phyloP scores from a whole-genome alignment of 148 eudicot genomes.

The Rheum nobile region DNA sequence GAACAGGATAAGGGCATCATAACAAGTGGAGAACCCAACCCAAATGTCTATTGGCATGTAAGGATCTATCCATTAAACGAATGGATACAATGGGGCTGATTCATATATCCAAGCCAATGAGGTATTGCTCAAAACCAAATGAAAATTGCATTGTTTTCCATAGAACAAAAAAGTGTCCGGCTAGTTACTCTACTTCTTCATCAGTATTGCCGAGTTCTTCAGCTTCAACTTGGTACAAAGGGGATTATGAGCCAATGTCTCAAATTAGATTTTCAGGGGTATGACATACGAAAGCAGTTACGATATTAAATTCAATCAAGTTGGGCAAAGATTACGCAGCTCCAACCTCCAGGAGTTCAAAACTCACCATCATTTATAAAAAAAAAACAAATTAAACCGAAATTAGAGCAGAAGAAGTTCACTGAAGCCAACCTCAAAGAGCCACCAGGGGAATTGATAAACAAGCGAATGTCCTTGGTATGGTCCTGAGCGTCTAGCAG shows the following conservation, averaged over 20 bases:
- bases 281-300: background rate
- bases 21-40: background rate
- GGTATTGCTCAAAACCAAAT: background rate
- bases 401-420: background rate
- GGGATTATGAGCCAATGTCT: background rate
- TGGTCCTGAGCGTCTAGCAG: constrained; percentile 78
- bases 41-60: background rate
- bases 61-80: background rate
- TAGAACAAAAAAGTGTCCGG: background rate
- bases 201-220: background rate
- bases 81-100: background rate
- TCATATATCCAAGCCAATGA: background rate
- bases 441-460: constrained; percentile 78
- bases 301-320: background rate
- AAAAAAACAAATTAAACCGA: background rate
- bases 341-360: background rate
- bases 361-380: background rate
- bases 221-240: background rate
- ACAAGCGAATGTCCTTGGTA: constrained; percentile 63
- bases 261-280: background rate
- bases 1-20: background rate
- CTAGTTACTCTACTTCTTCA: background rate
- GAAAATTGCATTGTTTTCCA: background rate
- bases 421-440: constrained; percentile 41
- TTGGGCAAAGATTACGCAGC: background rate